Percentiles rank a stretch among this genome's conserved stretches.
These are phyloP conservation scores for Colletotrichum nymphaeae DNA, from an alignment of 2,329 filamentous ascomycete genomes.

Conservation along the genomic window DNA sequence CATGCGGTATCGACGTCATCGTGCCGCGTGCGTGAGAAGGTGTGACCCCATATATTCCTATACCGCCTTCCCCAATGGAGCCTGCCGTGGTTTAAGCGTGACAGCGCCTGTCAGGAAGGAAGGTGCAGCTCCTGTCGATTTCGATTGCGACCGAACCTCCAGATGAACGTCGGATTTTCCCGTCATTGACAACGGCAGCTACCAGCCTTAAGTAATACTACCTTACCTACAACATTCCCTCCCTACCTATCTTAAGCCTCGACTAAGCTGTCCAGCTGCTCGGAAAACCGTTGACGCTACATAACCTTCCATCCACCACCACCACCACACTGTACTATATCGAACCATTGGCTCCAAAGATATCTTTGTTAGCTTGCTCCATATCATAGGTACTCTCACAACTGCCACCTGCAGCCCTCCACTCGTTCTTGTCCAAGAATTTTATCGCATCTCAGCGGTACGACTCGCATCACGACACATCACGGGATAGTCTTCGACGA, in stretches of 20 bases:
- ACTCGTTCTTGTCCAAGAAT: background rate
- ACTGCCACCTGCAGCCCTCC: background rate
- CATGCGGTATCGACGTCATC: conserved; percentile 17
- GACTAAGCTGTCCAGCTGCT: background rate
- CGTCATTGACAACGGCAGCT: background rate
- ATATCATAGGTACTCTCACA: no score
- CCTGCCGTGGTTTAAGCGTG: conserved; percentile 12
- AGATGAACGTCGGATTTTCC: background rate
- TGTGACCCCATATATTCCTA: background rate
- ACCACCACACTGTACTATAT: background rate
- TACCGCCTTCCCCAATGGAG: background rate
- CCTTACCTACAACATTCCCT: no score
- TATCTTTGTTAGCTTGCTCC: background rate
- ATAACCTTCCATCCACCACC: background rate
- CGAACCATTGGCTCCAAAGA: background rate
- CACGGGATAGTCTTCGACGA: conserved; percentile 5
- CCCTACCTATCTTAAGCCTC: background rate
- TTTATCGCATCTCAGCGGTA: conserved; percentile 9
- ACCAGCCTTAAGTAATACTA: no score
- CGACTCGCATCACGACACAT: conserved; percentile 7
- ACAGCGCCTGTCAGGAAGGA: background rate
- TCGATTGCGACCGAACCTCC: background rate
- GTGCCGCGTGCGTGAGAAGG: background rate
- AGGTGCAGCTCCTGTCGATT: background rate
- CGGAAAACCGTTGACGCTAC: background rate